A percentile compares a stretch with the other conserved stretches of the same genome.
Evolutionary conservation across 176 grass and related monocot genomes (phyloP).

Genomic region (Cenchrus purpureus): DNA sequence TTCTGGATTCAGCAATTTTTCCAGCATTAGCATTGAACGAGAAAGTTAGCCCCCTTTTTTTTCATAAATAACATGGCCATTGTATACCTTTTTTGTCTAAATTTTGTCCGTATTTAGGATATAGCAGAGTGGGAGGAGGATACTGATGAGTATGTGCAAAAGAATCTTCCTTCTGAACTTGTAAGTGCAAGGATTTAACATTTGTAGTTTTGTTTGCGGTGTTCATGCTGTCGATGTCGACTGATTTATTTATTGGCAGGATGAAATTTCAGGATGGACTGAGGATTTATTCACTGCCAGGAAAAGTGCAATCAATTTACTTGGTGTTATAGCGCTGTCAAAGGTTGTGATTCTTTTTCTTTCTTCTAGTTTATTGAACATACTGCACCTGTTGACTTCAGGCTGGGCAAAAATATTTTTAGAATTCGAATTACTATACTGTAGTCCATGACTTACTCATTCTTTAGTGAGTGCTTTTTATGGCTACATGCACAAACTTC

Average conservation of each 20-base stretch:
- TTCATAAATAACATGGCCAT: conserved; percentile 21
- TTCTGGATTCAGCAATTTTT: conserved; percentile 80
- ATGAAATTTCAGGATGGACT: conserved; percentile 89
- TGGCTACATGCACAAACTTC: neutral
- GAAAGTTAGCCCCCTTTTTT: conserved; percentile 57
- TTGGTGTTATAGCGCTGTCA: conserved; percentile 85
- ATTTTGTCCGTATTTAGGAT: conserved; percentile 64
- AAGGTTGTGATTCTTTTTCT: conserved; percentile 63
- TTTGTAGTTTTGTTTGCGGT: conserved; percentile 24
- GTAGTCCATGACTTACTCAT: neutral
- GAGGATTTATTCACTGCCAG: conserved; percentile 92
- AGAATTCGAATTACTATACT: conserved; percentile 22
- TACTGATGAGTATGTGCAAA: conserved; percentile 86
- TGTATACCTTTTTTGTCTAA: conserved; percentile 43
- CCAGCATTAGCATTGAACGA: conserved; percentile 84
- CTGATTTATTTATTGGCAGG: conserved; percentile 59
- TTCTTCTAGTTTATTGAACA: conserved; percentile 2
- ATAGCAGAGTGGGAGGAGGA: conserved; percentile 87
- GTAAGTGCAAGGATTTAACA: conserved; percentile 59
- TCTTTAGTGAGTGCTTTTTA: conserved; percentile 28
- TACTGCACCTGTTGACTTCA: conserved; percentile 16
- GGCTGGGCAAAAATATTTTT: neutral
- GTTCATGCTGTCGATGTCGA: conserved; percentile 5
- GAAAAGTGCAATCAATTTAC: conserved; percentile 96
- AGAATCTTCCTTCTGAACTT: conserved; percentile 89